Evolutionary conservation across 139 green algal genomes (phyloP).

Genomic region (Chlamydomonas schloesseri): DNA sequence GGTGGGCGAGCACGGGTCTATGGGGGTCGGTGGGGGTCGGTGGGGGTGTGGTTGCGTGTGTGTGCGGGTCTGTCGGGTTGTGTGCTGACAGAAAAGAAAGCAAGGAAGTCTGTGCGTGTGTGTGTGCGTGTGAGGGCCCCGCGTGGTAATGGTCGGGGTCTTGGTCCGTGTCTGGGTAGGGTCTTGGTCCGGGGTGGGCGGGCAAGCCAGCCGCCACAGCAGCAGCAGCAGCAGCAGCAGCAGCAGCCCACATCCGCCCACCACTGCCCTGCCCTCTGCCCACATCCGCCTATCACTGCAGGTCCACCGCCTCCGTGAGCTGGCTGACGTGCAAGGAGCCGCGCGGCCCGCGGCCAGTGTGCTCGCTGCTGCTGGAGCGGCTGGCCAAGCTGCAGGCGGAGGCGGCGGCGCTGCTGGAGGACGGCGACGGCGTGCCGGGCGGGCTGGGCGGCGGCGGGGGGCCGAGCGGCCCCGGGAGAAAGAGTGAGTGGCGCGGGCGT

Average conservation of each 20-base stretch:
- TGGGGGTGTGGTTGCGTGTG: neutral
- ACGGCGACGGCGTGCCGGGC: neutral
- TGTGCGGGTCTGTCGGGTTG: no score
- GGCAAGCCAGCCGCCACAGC: no score
- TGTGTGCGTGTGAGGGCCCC: no score
- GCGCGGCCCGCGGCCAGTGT: slow-evolving; percentile 70
- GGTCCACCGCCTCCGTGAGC: slow-evolving; percentile 59
- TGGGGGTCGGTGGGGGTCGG: neutral
- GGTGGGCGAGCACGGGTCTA: slow-evolving; percentile 5
- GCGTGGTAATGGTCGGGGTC: no score
- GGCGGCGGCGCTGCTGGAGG: slow-evolving; percentile 46
- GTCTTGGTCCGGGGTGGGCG: no score
- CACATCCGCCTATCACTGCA: no score
- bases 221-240: no score
- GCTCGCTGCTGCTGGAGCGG: slow-evolving; percentile 73
- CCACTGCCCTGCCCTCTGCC: neutral
- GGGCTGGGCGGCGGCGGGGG: neutral
- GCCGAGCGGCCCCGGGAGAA: neutral
- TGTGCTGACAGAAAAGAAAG: no score
- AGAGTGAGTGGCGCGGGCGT: neutral
- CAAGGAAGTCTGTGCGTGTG: no score
- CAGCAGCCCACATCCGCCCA: neutral
- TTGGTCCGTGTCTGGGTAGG: no score
- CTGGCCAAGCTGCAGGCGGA: slow-evolving; percentile 62
- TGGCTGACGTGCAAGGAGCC: slow-evolving; percentile 78